Conservation (phyloP, 192 early-diverging fungal species). For the Chytriomyces sp. region DNA sequence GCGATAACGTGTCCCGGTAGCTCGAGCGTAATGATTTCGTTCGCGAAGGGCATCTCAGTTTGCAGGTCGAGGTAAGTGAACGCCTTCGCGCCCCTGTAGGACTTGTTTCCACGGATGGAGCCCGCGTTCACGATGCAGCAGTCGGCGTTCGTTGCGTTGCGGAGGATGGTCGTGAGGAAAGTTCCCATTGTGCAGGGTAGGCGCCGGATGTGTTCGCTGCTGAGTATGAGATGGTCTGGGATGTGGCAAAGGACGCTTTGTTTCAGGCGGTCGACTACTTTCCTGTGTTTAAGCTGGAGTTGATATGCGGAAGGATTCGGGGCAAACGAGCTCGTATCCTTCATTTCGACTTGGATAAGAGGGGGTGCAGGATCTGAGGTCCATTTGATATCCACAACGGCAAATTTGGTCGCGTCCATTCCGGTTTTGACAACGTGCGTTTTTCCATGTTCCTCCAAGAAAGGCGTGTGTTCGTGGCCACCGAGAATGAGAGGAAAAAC, state of each 20-base stretch:
- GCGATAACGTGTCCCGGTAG: constrained; percentile 3
- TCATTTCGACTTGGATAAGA: background rate
- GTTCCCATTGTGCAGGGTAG: background rate
- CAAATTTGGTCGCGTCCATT: background rate
- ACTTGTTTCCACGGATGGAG: constrained; percentile 20
- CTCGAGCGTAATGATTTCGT: background rate
- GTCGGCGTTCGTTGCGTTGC: constrained; percentile 1
- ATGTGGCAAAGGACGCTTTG: constrained; percentile 1
- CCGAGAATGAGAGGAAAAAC: constrained; percentile 20
- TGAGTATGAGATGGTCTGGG: background rate
- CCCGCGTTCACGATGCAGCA: constrained; percentile 22
- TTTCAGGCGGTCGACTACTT: background rate
- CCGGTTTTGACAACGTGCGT: constrained; percentile 20
- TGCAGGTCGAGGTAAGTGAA: constrained; percentile 22
- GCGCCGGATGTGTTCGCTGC: background rate
- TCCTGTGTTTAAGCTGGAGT: constrained; percentile 1
- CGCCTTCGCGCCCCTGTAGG: background rate
- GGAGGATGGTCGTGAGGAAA: background rate
- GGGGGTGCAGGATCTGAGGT: background rate
- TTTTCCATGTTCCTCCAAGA: background rate
- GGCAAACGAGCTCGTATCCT: background rate
- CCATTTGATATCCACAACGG: constrained; percentile 2
- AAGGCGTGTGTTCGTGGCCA: constrained; percentile 24
- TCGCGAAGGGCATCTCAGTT: constrained; percentile 13
- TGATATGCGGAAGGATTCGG: background rate